These are phyloP conservation scores for Panicum miliaceum DNA, from an alignment of 176 grass and related monocot genomes.

Conservation along the genomic window DNA sequence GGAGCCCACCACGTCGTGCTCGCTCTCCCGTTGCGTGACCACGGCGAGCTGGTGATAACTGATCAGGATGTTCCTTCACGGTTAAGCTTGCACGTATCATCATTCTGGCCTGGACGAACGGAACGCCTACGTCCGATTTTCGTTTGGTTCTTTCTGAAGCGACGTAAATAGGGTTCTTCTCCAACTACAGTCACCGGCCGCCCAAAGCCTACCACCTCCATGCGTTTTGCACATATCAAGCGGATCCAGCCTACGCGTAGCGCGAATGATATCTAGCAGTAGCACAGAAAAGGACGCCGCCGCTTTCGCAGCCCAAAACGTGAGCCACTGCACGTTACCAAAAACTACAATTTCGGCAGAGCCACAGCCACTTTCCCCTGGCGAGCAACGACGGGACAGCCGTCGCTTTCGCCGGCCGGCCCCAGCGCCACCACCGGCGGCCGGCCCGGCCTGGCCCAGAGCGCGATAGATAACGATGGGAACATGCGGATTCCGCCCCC, in stretches of 20 bases:
- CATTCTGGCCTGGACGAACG: too few species aligned
- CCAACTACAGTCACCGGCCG: neutral
- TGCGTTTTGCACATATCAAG: neutral
- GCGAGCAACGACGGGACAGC: neutral
- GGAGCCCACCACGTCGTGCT: neutral
- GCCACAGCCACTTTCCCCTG: neutral
- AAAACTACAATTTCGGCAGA: constrained; percentile 20
- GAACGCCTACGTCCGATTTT: neutral
- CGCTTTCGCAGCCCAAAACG: neutral
- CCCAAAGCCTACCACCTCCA: neutral
- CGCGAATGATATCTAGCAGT: neutral
- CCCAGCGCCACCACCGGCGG: neutral
- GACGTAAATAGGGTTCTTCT: too few species aligned
- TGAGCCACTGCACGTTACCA: neutral
- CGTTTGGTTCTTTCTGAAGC: neutral
- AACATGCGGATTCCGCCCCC: neutral
- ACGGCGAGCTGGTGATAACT: neutral
- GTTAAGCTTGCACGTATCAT: neutral
- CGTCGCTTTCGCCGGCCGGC: neutral
- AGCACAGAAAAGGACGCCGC: neutral
- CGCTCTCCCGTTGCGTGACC: neutral
- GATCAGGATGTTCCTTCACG: neutral
- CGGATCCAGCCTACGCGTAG: neutral
- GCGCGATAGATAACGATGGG: constrained; percentile 15
- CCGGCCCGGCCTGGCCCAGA: neutral